Evolutionary conservation across 2,329 filamentous ascomycete genomes (phyloP), one percentile per base, ranked within the genome.

Genomic region (Arthrobotrys sphaeroides): DNA sequence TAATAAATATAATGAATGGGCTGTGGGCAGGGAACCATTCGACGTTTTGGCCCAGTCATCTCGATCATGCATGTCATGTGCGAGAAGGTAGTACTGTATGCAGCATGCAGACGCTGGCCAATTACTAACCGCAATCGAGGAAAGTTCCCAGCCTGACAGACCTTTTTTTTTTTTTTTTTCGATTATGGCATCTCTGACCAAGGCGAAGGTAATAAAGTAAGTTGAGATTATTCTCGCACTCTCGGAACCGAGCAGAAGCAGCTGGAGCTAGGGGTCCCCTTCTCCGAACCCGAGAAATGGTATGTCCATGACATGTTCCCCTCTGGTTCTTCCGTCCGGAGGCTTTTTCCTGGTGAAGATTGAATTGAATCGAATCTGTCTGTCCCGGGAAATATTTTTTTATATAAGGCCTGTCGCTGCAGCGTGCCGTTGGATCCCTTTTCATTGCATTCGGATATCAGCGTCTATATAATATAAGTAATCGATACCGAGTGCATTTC

Each of bases 251-350:
- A 60, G 16, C 20, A 43, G 55, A 45, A 62, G 28, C n/a, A 62
- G 43, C 42, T 49, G 24, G 51, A 49, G 28, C 38, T 38, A 40
- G 24, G 33, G 26, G 22, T 16, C 16, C 28, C 10, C 28, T n/a
- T n/a, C 18, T 9, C 12, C 20, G 53, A 43, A 59, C 33, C 43
- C 45, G 49, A 59, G n/a, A 38, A 36, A 73, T 73, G 68, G 68
- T 73, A 24, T 51, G 68, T 64, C 47, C 36, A 65, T 73, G 53
- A 65, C 47, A 64, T 51, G 68, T 49, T 69, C 40, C 20, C 33
- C 31, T 33, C 18, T 28, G 4, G 55, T 42, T 36, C 20, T 40
- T 38, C 24, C 31, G 13, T 38, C 26, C 42, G 60, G 43, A 45
- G 60, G 42, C 55, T 43, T 60, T 60, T 36, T 60, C 55, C 55